Conservation (phyloP, 2,329 filamentous ascomycete species). For the Tricladium varicosporioides region DNA sequence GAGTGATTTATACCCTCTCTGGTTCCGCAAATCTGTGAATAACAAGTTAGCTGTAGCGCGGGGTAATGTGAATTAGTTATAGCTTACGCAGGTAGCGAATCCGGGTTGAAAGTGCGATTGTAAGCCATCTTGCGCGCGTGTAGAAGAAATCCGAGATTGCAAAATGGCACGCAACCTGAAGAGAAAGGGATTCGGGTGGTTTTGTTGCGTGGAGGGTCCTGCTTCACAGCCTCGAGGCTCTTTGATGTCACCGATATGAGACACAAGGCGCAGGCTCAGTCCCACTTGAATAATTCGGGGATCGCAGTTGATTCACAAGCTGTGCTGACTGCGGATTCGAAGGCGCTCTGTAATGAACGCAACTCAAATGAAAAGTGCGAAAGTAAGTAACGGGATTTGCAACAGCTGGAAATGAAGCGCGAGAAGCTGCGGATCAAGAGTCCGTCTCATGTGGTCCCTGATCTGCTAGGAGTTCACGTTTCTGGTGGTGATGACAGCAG, state of each 20-base stretch:
- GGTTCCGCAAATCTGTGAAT: conserved; percentile 49
- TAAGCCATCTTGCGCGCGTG: conserved; percentile 71
- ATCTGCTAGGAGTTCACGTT: background rate
- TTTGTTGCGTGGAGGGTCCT: background rate
- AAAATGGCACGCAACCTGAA: too few species aligned
- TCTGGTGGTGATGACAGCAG: background rate
- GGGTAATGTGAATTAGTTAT: background rate
- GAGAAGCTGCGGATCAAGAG: background rate
- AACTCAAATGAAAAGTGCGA: too few species aligned
- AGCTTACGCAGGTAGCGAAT: conserved; percentile 86
- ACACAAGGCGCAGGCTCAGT: background rate
- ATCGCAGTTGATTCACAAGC: too few species aligned
- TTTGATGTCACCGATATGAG: background rate
- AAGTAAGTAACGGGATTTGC: background rate
- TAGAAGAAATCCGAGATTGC: conserved; percentile 6
- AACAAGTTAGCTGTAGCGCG: conserved; percentile 13
- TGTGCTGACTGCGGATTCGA: too few species aligned
- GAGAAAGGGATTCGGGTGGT: background rate
- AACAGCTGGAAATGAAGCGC: background rate
- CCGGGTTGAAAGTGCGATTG: conserved; percentile 88
- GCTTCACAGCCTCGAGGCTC: background rate
- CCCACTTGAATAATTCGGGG: background rate
- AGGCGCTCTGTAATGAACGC: too few species aligned
- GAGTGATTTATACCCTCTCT: conserved; percentile 38
- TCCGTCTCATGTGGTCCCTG: conserved; percentile 3